Evolutionary conservation across 257 asterid species (phyloP).

Genomic region (Anisodus tanguticus): DNA sequence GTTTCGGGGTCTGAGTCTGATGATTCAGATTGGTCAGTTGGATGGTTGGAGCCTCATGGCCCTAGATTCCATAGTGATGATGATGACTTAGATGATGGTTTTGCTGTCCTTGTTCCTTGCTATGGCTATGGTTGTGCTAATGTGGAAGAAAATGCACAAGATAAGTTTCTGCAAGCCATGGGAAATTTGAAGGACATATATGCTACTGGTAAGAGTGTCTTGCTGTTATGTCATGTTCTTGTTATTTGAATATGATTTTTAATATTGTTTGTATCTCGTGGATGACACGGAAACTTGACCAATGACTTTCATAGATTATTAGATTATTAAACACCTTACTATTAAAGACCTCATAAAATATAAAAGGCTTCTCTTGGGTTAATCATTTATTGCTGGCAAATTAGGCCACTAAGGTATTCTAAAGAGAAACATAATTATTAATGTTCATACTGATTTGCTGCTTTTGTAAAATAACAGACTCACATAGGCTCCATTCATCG

Average conservation of each 20-base stretch:
- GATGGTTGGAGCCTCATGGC: slow-evolving; percentile 63
- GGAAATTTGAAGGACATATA: slow-evolving; percentile 43
- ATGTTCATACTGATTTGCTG: slow-evolving; percentile 3
- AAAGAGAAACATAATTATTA: neutral
- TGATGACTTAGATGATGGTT: slow-evolving; percentile 47
- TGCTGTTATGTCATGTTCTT: neutral
- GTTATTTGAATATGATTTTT: neutral
- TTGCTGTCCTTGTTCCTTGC: slow-evolving; percentile 61
- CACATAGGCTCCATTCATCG: neutral
- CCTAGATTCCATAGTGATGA: slow-evolving; percentile 44
- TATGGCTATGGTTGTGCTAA: slow-evolving; percentile 45
- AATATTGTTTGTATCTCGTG: neutral
- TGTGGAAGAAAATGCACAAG: slow-evolving; percentile 39
- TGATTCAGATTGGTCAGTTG: slow-evolving; percentile 60
- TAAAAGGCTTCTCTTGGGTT: neutral
- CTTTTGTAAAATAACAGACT: neutral
- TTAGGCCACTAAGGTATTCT: neutral
- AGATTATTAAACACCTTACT: neutral
- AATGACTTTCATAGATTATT: neutral
- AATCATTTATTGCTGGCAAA: neutral
- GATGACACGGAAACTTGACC: neutral
- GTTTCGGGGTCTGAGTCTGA: slow-evolving; percentile 61
- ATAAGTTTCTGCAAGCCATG: slow-evolving; percentile 33
- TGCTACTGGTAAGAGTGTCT: slow-evolving; percentile 41
- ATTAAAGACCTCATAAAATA: neutral